Evolutionary conservation across 495 filamentous ascomycete genomes (phyloP), one percentile per base, ranked within the genome.

Genomic region (Aspergillus biplanus): DNA sequence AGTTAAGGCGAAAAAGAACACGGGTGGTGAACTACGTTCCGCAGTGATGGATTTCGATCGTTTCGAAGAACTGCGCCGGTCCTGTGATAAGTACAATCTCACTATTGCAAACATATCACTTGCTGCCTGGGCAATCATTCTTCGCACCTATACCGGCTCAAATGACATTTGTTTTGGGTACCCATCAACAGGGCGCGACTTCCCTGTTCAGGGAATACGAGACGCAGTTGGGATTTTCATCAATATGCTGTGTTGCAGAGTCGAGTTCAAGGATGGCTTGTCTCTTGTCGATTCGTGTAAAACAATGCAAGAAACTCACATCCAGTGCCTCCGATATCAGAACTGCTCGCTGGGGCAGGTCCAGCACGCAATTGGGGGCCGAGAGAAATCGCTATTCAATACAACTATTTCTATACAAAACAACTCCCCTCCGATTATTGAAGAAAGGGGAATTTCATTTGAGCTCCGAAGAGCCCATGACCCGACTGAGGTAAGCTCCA

Each of bases 141-240:
- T 88, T 7, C 76, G 78, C 34, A 68, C 69, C 9, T 84, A 84
- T 64, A 85, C 83, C 1, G 74, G 72, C 1, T 81, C 78, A 5
- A 77, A 86, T 49, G 79, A 85, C 33, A 76, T 88, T n/a, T 84
- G 81, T 62, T 89, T 89, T 63, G 86, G 86, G 4, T 84, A 84
- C 52, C 67, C 80, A 11, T 78, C 78, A 15, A 77, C 82, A 37
- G 82, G 82, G 33, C 74, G 83, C 46, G 80, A 82, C 68, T 73
- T 75, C 13, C 80, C 82, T 27, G 73, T 85, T 16, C 67, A 70
- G n/a, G 79, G 80, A 0, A 82, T 84, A 34, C 78, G 83, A 37
- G 75, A 84, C 49, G 80, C 82, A 55, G 79, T 83, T 32, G 83
- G 83, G 2, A 79, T 82, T 12, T 85, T 85, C 62, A 84, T 85